Evolutionary conservation across 768 basidiomycete genomes (phyloP), one percentile per base, ranked within the genome.

Genomic region (Lactarius trivialis): DNA sequence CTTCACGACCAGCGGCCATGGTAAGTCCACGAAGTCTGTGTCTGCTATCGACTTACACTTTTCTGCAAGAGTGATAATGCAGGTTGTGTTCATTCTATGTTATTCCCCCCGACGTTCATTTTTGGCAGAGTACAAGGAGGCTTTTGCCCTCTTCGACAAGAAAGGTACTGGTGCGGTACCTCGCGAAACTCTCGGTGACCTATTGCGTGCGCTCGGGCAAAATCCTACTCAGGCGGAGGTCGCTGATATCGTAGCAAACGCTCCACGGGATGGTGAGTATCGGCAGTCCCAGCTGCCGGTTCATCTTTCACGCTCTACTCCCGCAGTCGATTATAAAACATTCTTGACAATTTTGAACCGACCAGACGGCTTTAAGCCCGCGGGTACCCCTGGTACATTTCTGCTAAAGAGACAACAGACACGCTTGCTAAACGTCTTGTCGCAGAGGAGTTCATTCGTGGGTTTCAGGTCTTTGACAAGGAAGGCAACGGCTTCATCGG

Each of bases 161-260:
- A 86, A 86, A 67, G 97, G 97, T 39, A 91, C 89, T 2, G 94
- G 94, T 17, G 82, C 89, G 15, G 91, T 99, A 33, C 89, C 94
- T 0, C 78, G 89, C 3, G 90, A 94, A 65, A 88, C 86, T 0
- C 77, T 99, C 1, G 97, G 97, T 9, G 96, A 98, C 73, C 83
- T 99, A 11, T 77, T 99, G 17, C 84, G 97, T 49, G 93, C 93
- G 0, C 78, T 99, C 3, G 97, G 97, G 2, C 97, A 98, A 78
- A 99, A 99, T 73, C 97, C 97, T n/a, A 98, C 96, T 0, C 97
- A 98, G 73, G 87, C 90, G n/a, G 95, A 99, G 75, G 94, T 98
- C 4, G 82, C 84, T 9, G 89, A 93, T 21, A 85, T 98, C 66
- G 82, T 90, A 32, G 76, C 79, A 5, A 72, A 76, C 15, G 85